Evolutionary conservation across 768 basidiomycete species (phyloP).

Genomic region (Serendipita sp.): DNA sequence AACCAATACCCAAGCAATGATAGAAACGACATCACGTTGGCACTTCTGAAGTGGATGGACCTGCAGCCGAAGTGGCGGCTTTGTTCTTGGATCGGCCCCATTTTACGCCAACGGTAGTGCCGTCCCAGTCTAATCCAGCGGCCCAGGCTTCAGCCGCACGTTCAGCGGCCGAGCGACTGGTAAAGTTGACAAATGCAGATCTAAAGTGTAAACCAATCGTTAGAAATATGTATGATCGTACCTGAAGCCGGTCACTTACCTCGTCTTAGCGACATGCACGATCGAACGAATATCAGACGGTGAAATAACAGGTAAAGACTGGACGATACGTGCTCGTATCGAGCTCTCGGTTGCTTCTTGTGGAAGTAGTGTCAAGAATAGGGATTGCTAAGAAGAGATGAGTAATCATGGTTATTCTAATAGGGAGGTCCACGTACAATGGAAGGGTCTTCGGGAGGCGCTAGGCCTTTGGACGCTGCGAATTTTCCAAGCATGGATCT

Average conservation of each 20-base stretch:
- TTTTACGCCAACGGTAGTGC: conserved; percentile 53
- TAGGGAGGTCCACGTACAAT: conserved; percentile 42
- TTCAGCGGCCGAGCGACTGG: conserved; percentile 68
- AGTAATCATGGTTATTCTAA: not conserved
- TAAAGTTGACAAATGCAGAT: conserved; percentile 95
- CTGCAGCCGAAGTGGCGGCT: conserved; percentile 12
- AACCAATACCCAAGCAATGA: too few species aligned
- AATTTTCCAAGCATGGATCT: conserved; percentile 70
- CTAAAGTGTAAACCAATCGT: conserved; percentile 23
- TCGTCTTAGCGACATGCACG: conserved; percentile 71
- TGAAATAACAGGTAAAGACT: conserved; percentile 47
- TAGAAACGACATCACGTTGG: too few species aligned
- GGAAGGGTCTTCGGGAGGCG: conserved; percentile 73
- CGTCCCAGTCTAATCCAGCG: conserved; percentile 78
- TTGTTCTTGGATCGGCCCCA: conserved; percentile 71
- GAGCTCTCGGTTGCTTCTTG: conserved; percentile 51
- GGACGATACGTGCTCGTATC: conserved; percentile 54
- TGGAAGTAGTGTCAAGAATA: conserved; percentile 72
- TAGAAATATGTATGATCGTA: not conserved
- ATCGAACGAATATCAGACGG: conserved; percentile 63
- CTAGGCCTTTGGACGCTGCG: conserved; percentile 68
- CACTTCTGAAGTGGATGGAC: too few species aligned
- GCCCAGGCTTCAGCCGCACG: conserved; percentile 77
- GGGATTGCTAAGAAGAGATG: conserved; percentile 44
- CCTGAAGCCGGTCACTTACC: conserved; percentile 25